Evolutionary conservation across 192 early-diverging fungal genomes (phyloP).

Genomic region (Gonapodya prolifera): DNA sequence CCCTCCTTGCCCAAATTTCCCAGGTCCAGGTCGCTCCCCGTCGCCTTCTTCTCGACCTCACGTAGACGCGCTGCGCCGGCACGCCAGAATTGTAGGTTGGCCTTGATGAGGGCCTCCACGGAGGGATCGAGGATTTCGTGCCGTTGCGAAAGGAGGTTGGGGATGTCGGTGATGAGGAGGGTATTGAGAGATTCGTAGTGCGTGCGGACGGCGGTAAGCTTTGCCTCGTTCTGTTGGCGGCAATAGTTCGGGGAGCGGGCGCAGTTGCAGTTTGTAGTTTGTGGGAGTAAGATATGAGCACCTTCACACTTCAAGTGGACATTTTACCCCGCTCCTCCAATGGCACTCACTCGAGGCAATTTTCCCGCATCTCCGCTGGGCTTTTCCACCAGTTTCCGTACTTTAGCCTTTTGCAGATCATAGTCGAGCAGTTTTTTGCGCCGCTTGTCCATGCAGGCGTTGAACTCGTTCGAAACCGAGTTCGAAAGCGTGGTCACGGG

Average conservation of each 20-base stretch:
- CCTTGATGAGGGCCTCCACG: constrained; percentile 90
- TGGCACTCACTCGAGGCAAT: constrained; percentile 37
- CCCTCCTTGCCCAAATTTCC: background rate
- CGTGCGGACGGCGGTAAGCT: constrained; percentile 56
- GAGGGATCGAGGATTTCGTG: constrained; percentile 88
- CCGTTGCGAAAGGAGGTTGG: constrained; percentile 75
- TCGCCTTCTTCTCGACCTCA: constrained; percentile 17
- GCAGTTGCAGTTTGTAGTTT: constrained; percentile 2
- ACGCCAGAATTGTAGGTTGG: constrained; percentile 83
- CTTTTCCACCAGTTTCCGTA: constrained; percentile 72
- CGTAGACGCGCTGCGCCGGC: constrained; percentile 65
- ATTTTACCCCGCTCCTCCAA: background rate
- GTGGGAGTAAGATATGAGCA: background rate
- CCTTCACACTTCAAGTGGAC: background rate
- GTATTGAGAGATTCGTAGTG: constrained; percentile 72
- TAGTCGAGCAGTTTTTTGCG: constrained; percentile 82
- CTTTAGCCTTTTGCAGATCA: constrained; percentile 57
- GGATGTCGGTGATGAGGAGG: constrained; percentile 72
- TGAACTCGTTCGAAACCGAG: constrained; percentile 77
- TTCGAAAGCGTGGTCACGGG: constrained; percentile 70
- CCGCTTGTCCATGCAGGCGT: constrained; percentile 81
- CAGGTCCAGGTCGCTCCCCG: background rate
- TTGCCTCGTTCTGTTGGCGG: constrained; percentile 61
- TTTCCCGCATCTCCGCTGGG: constrained; percentile 55
- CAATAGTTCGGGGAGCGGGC: background rate